These are phyloP conservation scores for Rhizophagus prolifer DNA, from an alignment of 192 early-diverging fungal genomes.

Conservation along the genomic window DNA sequence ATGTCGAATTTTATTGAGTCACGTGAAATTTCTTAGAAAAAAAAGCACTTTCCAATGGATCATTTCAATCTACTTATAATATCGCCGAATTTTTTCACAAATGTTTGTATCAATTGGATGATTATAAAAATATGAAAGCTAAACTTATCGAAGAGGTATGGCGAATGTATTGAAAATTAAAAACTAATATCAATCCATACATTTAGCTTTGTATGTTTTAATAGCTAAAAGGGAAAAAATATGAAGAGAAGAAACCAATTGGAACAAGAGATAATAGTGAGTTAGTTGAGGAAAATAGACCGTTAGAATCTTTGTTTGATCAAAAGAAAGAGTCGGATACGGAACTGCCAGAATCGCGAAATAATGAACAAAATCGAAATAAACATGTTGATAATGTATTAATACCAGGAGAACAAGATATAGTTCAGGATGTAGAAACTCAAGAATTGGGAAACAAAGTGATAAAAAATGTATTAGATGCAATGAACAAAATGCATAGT, in stretches of 20 bases:
- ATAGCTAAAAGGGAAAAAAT: neutral
- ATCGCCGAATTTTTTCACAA: neutral
- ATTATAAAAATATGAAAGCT: neutral
- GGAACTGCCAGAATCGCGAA: neutral
- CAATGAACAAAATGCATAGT: no score
- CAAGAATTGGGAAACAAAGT: neutral
- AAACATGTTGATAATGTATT: neutral
- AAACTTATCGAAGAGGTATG: constrained; percentile 5
- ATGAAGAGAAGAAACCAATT: neutral
- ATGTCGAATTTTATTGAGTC: neutral
- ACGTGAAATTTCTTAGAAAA: neutral
- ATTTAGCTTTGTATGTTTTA: neutral
- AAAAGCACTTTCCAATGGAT: constrained; percentile 1
- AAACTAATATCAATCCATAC: neutral
- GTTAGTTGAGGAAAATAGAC: neutral
- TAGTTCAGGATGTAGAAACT: neutral
- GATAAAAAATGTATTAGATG: neutral
- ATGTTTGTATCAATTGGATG: constrained; percentile 8
- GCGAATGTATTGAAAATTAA: neutral
- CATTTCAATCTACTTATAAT: neutral
- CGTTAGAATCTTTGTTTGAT: neutral
- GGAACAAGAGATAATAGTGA: neutral
- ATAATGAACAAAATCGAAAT: neutral
- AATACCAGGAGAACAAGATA: neutral
- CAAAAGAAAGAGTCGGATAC: no score